Conservation (phyloP, 768 basidiomycete genomes). For the Boletus subparvulus region DNA sequence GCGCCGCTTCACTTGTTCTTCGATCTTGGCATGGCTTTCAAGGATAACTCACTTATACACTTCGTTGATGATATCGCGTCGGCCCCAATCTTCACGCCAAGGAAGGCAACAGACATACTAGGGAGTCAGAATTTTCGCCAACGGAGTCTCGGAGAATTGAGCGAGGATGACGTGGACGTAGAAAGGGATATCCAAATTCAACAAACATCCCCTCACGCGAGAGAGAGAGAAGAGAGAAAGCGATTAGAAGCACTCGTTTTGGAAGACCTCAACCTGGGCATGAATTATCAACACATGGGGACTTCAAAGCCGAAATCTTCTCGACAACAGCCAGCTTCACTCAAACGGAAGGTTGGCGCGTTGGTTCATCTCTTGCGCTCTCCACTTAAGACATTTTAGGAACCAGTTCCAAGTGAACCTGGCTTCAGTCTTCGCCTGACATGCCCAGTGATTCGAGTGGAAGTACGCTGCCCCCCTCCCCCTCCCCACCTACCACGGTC, state of each 20-base stretch:
- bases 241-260: slow-evolving; percentile 52
- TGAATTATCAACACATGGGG: slow-evolving; percentile 40
- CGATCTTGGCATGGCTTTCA: slow-evolving; percentile 53
- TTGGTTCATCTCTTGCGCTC: background rate
- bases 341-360: slow-evolving; percentile 19
- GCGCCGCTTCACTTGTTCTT: slow-evolving; percentile 75
- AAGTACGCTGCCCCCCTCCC: slow-evolving; percentile 68
- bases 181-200: slow-evolving; percentile 28
- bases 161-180: slow-evolving; percentile 13
- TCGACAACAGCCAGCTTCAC: slow-evolving; percentile 1
- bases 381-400: slow-evolving; percentile 14
- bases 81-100: slow-evolving; percentile 13
- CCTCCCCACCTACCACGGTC: slow-evolving; percentile 50
- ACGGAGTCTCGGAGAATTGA: slow-evolving; percentile 2
- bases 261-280: slow-evolving; percentile 56
- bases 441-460: slow-evolving; percentile 60
- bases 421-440: slow-evolving; percentile 35
- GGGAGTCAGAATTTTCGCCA: background rate
- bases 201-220: slow-evolving; percentile 10
- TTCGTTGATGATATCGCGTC: slow-evolving; percentile 50
- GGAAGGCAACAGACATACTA: background rate
- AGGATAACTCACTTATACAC: slow-evolving; percentile 38
- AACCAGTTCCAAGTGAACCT: slow-evolving; percentile 1
- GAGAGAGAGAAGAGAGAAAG: slow-evolving; percentile 39
- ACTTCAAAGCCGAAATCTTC: slow-evolving; percentile 5